phyloP scores from a whole-genome alignment of 2,329 filamentous ascomycete species.

The Didymella lethalis region DNA sequence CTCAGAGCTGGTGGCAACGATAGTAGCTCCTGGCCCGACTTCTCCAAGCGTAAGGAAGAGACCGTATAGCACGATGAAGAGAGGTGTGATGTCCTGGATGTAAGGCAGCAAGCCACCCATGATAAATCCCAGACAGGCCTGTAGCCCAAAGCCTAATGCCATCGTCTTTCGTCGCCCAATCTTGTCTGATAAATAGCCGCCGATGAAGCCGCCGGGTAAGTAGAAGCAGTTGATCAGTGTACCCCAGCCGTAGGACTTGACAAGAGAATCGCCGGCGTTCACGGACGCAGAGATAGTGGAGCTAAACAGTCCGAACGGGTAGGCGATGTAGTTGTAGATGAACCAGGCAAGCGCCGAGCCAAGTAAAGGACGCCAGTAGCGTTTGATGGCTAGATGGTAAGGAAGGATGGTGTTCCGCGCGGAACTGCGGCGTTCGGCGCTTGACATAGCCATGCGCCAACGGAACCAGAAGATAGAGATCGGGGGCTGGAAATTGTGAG shows the following conservation, averaged over 20 bases:
- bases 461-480: conserved; percentile 63
- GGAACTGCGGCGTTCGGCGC: conserved; percentile 58
- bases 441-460: conserved; percentile 61
- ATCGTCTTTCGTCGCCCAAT: conserved; percentile 38
- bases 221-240: conserved; percentile 35
- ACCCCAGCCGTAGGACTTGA: conserved; percentile 37
- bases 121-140: conserved; percentile 38
- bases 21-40: conserved; percentile 32
- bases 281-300: conserved; percentile 56
- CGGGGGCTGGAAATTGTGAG: conserved; percentile 45
- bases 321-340: conserved; percentile 63
- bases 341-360: conserved; percentile 62
- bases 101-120: conserved; percentile 34
- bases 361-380: conserved; percentile 60
- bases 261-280: conserved; percentile 30
- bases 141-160: conserved; percentile 34
- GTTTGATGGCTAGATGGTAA: conserved; percentile 58
- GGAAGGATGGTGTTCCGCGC: conserved; percentile 54
- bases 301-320: conserved; percentile 64
- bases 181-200: conserved; percentile 37
- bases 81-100: conserved; percentile 42
- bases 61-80: conserved; percentile 43
- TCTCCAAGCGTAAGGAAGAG: conserved; percentile 40
- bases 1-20: conserved; percentile 33
- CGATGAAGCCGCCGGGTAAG: conserved; percentile 38